phyloP scores from a whole-genome alignment of 257 asterid genomes.

The Nicotiana knightiana region DNA sequence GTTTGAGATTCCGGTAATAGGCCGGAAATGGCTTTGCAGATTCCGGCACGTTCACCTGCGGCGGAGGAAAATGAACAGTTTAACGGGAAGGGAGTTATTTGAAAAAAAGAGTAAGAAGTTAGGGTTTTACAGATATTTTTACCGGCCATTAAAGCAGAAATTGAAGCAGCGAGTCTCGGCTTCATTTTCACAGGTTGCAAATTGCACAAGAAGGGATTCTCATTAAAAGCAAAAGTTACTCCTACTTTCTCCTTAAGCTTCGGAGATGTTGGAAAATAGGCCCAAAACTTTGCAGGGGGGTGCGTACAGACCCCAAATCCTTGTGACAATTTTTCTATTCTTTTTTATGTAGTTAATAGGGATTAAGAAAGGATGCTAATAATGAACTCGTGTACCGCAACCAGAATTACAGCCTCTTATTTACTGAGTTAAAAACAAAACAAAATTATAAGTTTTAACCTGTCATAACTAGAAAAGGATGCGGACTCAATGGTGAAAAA shows the following conservation, averaged over 20 bases:
- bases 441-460: too few relatives aligned
- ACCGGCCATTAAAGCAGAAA: conserved; percentile 30
- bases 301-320: background rate
- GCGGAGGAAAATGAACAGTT: background rate
- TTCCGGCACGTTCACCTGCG: conserved; percentile 11
- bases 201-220: background rate
- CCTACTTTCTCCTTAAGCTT: background rate
- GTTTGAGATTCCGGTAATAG: conserved; percentile 7
- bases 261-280: background rate
- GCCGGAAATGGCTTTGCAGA: background rate
- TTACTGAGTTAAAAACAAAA: too few relatives aligned
- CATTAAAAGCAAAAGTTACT: background rate
- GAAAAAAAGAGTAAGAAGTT: background rate
- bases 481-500: too few relatives aligned
- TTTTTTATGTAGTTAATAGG: too few relatives aligned
- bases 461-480: too few relatives aligned
- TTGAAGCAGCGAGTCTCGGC: conserved; percentile 31
- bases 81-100: background rate
- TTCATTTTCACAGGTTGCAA: conserved; percentile 21
- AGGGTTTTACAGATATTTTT: conserved; percentile 14
- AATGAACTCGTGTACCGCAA: too few relatives aligned
- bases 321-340: background rate
- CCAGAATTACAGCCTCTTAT: too few relatives aligned
- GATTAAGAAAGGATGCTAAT: too few relatives aligned
- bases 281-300: background rate